A percentile compares a stretch with the other conserved stretches of the same genome.
Evolutionary conservation across 176 grass and related monocot genomes (phyloP).

Genomic region (Thalia dealbata): DNA sequence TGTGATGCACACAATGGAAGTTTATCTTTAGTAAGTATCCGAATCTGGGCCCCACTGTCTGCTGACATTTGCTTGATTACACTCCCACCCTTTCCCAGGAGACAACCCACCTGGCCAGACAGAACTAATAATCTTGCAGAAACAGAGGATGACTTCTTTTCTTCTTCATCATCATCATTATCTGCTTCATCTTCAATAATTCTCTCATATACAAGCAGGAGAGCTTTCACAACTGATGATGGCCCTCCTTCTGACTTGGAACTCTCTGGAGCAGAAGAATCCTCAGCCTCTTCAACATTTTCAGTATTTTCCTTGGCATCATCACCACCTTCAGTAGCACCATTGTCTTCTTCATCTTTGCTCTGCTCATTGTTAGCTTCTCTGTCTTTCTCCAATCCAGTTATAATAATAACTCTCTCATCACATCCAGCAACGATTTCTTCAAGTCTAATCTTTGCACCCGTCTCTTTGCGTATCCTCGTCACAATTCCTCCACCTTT

Average conservation of each 20-base stretch:
- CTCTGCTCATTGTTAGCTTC: constrained; percentile 22
- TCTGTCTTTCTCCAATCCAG: constrained; percentile 29
- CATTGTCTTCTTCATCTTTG: constrained; percentile 16
- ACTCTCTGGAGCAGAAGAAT: constrained; percentile 18
- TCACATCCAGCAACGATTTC: constrained; percentile 43
- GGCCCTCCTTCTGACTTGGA: constrained; percentile 32
- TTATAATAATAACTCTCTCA: constrained; percentile 72
- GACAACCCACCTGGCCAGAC: constrained; percentile 70
- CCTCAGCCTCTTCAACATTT: constrained; percentile 27
- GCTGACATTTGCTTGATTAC: constrained; percentile 72
- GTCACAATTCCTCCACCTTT: constrained; percentile 58
- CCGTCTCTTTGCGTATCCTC: constrained; percentile 65
- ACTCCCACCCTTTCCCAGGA: constrained; percentile 69
- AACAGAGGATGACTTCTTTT: constrained; percentile 31
- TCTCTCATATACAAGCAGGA: constrained; percentile 67
- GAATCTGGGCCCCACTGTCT: constrained; percentile 62
- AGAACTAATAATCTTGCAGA: constrained; percentile 67
- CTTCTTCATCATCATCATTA: constrained; percentile 33
- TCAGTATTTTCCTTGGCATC: constrained; percentile 22
- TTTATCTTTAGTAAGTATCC: constrained; percentile 60
- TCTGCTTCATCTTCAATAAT: constrained; percentile 46
- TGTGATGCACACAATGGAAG: constrained; percentile 61
- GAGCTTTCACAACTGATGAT: constrained; percentile 38
- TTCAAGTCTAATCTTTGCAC: constrained; percentile 66
- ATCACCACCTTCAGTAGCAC: constrained; percentile 19